These are phyloP conservation scores for Verticillium isaacii DNA, from an alignment of 2,329 filamentous ascomycete species.

Conservation along the genomic window DNA sequence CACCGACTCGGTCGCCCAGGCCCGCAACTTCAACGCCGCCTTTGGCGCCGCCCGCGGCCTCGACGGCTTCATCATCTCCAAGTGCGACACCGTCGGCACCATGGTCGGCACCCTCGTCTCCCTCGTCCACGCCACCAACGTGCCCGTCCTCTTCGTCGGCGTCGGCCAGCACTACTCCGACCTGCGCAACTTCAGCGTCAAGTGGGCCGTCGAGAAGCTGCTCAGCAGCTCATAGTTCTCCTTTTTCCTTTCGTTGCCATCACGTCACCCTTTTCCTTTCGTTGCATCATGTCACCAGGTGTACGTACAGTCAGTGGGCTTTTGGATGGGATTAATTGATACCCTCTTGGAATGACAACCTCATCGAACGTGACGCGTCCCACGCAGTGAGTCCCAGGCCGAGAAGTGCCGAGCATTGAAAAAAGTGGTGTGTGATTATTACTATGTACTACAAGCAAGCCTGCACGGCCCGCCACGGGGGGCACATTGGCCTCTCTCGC, in stretches of 20 bases:
- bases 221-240: slow-evolving; percentile 40
- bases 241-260: not conserved
- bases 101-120: slow-evolving; percentile 96
- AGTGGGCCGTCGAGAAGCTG: slow-evolving; percentile 65
- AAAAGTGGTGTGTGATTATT: not conserved
- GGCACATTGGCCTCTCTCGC: not conserved
- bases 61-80: slow-evolving; percentile 97
- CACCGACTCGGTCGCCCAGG: slow-evolving; percentile 91
- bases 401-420: not conserved
- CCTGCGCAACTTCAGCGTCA: slow-evolving; percentile 63
- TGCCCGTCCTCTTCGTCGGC: slow-evolving; percentile 89
- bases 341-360: not conserved
- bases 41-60: slow-evolving; percentile 78
- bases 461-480: not conserved
- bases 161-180: slow-evolving; percentile 67
- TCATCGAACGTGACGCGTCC: not conserved
- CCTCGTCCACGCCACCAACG: slow-evolving; percentile 94
- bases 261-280: not conserved
- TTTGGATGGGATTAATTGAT: slow-evolving; percentile 1
- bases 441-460: slow-evolving; percentile 2
- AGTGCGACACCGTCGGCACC: slow-evolving; percentile 98
- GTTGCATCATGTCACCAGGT: not conserved
- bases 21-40: slow-evolving; percentile 89
- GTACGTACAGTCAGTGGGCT: not conserved
- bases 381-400: not conserved